phyloP scores from a whole-genome alignment of 306 rosid species.

The Quercus mongolica region DNA sequence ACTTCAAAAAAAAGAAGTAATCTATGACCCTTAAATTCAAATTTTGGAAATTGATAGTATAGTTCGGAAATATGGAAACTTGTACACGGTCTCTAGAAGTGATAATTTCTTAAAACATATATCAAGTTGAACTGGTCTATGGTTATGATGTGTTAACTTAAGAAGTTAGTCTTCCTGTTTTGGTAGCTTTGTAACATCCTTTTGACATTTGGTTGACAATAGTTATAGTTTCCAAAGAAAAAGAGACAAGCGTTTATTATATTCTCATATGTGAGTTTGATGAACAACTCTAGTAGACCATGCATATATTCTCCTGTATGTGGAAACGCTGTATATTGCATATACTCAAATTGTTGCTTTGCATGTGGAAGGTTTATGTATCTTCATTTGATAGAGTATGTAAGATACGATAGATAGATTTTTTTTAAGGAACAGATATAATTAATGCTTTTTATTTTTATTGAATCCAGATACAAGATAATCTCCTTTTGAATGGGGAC shows the following conservation, averaged over 20 bases:
- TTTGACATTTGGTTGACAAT: neutral
- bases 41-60: neutral
- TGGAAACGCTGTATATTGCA: neutral
- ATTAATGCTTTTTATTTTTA: constrained; percentile 22
- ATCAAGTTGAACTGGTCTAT: neutral
- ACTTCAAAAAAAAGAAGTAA: neutral
- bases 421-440: constrained; percentile 11
- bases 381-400: neutral
- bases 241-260: neutral
- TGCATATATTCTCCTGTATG: neutral
- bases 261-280: constrained; percentile 1
- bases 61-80: neutral
- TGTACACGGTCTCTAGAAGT: neutral
- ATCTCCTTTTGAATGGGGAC: constrained; percentile 61
- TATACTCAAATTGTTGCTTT: neutral
- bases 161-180: neutral
- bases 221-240: neutral
- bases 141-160: neutral
- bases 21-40: neutral
- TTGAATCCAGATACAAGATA: constrained; percentile 32
- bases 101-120: neutral
- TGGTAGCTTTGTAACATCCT: neutral
- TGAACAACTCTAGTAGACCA: neutral
- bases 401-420: neutral
- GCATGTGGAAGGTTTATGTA: neutral